These are phyloP conservation scores for Pseudonectria buxi DNA, from an alignment of 2,329 filamentous ascomycete genomes.

Conservation along the genomic window DNA sequence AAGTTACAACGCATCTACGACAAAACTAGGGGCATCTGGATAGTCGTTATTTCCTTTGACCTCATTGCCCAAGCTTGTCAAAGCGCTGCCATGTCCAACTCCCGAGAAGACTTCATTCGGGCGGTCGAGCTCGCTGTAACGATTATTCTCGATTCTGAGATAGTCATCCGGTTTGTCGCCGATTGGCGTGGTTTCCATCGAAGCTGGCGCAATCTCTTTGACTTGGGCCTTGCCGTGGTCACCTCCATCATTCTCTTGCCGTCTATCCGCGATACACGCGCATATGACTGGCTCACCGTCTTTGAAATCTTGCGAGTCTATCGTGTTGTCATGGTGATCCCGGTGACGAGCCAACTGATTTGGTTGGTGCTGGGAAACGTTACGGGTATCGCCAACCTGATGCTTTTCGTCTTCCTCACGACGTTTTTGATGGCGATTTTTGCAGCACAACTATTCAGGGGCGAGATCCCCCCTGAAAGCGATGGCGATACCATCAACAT, in stretches of 20 bases:
- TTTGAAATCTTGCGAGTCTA: slow-evolving; percentile 94
- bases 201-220: slow-evolving; percentile 68
- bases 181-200: slow-evolving; percentile 78
- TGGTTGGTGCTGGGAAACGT: slow-evolving; percentile 84
- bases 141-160: slow-evolving; percentile 71
- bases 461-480: slow-evolving; percentile 65
- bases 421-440: slow-evolving; percentile 93
- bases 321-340: slow-evolving; percentile 81
- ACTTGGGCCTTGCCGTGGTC: slow-evolving; percentile 70
- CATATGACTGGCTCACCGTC: slow-evolving; percentile 82
- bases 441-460: slow-evolving; percentile 85
- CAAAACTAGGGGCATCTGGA: slow-evolving; percentile 71
- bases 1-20: slow-evolving; percentile 65
- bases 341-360: slow-evolving; percentile 81
- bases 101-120: slow-evolving; percentile 59
- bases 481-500: slow-evolving; percentile 59
- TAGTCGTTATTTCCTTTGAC: slow-evolving; percentile 70
- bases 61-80: slow-evolving; percentile 73
- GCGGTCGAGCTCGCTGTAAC: slow-evolving; percentile 70
- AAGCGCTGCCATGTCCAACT: slow-evolving; percentile 65
- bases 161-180: slow-evolving; percentile 66
- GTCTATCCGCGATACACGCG: slow-evolving; percentile 63
- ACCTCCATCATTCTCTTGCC: slow-evolving; percentile 85
- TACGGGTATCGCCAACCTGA: slow-evolving; percentile 85
- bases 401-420: slow-evolving; percentile 93